Conservation (phyloP, 352 stramenopile species). For the Pythium dissimile region DNA sequence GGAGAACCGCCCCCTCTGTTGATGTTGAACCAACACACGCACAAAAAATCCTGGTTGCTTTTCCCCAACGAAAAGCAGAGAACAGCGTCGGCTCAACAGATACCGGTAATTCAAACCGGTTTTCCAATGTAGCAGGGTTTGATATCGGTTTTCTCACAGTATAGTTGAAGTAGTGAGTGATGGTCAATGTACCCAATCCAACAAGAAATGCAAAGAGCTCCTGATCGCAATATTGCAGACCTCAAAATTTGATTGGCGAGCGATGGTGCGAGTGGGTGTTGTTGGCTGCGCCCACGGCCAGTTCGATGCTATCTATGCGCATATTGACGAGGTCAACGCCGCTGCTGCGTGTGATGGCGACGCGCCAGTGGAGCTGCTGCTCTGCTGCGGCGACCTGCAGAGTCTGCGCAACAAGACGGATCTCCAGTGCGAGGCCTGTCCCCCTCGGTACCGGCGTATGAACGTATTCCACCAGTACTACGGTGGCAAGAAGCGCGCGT, state of each 20-base stretch:
- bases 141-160: too few relatives aligned
- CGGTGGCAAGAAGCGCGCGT: constrained; percentile 82
- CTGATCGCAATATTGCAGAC: too few relatives aligned
- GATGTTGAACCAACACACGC: constrained; percentile 15
- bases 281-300: constrained; percentile 98
- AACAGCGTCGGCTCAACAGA: neutral
- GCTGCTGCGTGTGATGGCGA: neutral
- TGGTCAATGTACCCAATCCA: neutral
- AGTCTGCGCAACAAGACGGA: constrained; percentile 31
- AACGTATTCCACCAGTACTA: constrained; percentile 96
- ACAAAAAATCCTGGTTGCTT: neutral
- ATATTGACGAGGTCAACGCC: constrained; percentile 50
- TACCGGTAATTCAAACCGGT: neutral
- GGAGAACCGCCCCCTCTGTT: neutral
- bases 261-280: constrained; percentile 82
- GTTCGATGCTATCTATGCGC: constrained; percentile 97
- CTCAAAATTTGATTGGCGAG: too few relatives aligned
- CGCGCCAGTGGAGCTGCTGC: constrained; percentile 88
- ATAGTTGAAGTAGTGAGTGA: neutral
- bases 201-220: too few relatives aligned
- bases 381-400: constrained; percentile 91
- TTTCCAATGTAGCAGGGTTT: too few relatives aligned
- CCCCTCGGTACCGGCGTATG: constrained; percentile 92
- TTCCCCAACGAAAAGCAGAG: neutral
- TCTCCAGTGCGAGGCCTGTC: constrained; percentile 97